Evolutionary conservation across 768 basidiomycete species (phyloP), one percentile per base, ranked within the genome.

Genomic region (Leucosporidium creatinivorum): DNA sequence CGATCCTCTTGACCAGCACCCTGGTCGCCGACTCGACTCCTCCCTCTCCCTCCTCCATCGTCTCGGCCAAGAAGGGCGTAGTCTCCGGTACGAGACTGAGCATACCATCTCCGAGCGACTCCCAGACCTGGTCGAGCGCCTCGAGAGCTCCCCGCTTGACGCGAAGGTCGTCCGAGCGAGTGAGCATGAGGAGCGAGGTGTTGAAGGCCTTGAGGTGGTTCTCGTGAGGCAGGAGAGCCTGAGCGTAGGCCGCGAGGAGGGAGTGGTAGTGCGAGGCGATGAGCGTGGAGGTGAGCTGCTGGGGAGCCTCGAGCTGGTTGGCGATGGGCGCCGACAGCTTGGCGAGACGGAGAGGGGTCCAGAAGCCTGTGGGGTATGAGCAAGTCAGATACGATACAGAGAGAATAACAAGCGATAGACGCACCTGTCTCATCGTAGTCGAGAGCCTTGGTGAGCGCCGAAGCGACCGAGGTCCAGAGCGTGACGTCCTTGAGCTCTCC

Each of bases 141-240:
- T 80, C 77, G 58, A 98, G 78, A 1, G 91, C 89, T 58, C 84
- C 82, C 17, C 91, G 76, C 10, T 91, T 85, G n/a, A 86, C 78
- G 25, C 81, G 81, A 3, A 83, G 79, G 67, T 89, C 87, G 63
- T 96, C 93, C 7, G 88, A 87, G 21, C 93, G 87, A 0, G 92
- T 94, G 68, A 89, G 86, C 86, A 94, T 89, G 61, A 96, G 84
- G 33, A 97, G 76, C 63, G 85, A 83, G 26, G 90, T 81, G 80
- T 97, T 97, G 78, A 96, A 80, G 13, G 81, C 76, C 77, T 96
- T 94, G 70, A 93, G 84, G 23, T 89, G 74, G 12, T 74, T 83
- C 83, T 82, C 81, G 67, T 85, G 84, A 13, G 84, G 81, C 7
- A 76, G 72, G 47, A 81, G 73, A 5, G 74, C 61, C 12, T 66